phyloP scores from a whole-genome alignment of 345 rosid species.

The Boechera stricta region DNA sequence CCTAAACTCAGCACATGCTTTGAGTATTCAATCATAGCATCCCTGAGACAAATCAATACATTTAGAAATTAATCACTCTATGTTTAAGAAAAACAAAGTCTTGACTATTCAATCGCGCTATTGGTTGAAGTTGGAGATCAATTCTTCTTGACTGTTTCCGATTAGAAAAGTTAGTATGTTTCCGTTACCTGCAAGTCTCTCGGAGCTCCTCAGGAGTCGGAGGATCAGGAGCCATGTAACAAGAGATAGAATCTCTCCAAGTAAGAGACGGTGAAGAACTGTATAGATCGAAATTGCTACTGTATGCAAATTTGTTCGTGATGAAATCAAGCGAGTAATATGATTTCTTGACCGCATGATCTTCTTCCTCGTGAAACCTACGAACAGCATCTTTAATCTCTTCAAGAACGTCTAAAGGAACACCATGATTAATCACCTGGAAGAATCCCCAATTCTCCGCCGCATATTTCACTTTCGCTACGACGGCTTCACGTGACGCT shows the following conservation, averaged over 20 bases:
- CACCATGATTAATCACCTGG: slow-evolving; percentile 58
- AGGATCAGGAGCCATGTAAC: slow-evolving; percentile 52
- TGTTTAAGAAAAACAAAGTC: no score
- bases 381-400: slow-evolving; percentile 34
- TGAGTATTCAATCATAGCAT: no score
- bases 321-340: slow-evolving; percentile 28
- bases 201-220: slow-evolving; percentile 56
- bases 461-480: slow-evolving; percentile 40
- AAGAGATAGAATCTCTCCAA: slow-evolving; percentile 60
- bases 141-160: neutral
- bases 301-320: slow-evolving; percentile 36
- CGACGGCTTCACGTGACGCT: slow-evolving; percentile 32
- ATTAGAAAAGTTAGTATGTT: neutral
- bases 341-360: slow-evolving; percentile 37
- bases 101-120: neutral
- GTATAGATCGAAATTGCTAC: slow-evolving; percentile 53
- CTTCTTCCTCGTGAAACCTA: slow-evolving; percentile 38
- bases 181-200: slow-evolving; percentile 50
- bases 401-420: slow-evolving; percentile 42
- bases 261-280: slow-evolving; percentile 41
- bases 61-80: no score
- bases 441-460: slow-evolving; percentile 51
- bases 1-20: no score
- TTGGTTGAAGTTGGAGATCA: neutral
- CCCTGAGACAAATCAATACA: no score